Percentiles rank a stretch among this genome's conserved stretches.
Evolutionary conservation across 345 rosid genomes (phyloP).

Genomic region (Bruguiera parviflora): DNA sequence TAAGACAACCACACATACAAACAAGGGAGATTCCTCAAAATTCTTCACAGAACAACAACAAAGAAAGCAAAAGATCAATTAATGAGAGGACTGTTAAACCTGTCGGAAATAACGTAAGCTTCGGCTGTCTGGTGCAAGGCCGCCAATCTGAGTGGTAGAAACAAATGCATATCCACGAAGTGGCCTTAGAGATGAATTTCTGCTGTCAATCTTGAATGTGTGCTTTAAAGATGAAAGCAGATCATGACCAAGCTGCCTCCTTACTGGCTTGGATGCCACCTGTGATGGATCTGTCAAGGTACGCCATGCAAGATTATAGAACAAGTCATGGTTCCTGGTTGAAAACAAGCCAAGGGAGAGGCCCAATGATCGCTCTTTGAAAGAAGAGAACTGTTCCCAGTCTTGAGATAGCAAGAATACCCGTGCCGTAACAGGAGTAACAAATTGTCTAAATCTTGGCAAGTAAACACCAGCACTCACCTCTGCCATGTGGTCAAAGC

Average conservation of each 20-base stretch:
- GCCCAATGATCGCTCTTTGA: conserved; percentile 74
- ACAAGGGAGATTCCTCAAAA: background rate
- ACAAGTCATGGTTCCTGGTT: conserved; percentile 62
- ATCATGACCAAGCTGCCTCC: conserved; percentile 90
- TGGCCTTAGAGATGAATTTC: conserved; percentile 80
- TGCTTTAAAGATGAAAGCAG: conserved; percentile 77
- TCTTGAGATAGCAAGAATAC: conserved; percentile 77
- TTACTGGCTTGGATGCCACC: conserved; percentile 51
- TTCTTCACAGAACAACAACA: background rate
- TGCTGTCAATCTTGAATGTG: conserved; percentile 62
- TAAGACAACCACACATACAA: too few relatives aligned
- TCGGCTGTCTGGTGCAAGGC: conserved; percentile 84
- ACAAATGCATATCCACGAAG: conserved; percentile 72
- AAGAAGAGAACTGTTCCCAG: conserved; percentile 77
- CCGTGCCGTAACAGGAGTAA: conserved; percentile 63
- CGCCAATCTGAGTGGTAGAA: conserved; percentile 74
- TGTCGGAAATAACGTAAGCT: conserved; percentile 77
- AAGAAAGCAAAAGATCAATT: conserved; percentile 1
- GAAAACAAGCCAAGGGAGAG: conserved; percentile 80
- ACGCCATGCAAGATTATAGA: conserved; percentile 73
- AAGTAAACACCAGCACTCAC: conserved; percentile 69
- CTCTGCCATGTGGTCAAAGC: conserved; percentile 78
- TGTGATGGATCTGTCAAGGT: conserved; percentile 73
- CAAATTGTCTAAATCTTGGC: conserved; percentile 62
- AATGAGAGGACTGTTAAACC: conserved; percentile 36